These are phyloP conservation scores for Russula griseocarnosa DNA, from an alignment of 768 basidiomycete genomes.

Conservation along the genomic window DNA sequence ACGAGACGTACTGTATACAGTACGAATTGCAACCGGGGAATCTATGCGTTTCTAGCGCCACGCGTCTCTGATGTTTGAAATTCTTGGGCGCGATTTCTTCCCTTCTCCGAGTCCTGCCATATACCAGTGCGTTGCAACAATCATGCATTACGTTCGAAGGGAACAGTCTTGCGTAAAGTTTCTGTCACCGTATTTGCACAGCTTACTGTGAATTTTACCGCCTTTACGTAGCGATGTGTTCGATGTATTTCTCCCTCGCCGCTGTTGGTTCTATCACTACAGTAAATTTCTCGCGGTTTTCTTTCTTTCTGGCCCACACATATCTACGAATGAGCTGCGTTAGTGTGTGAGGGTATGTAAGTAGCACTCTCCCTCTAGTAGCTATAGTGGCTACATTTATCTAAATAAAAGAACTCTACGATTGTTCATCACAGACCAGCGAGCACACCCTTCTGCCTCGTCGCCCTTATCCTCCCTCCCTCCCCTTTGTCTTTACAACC, in stretches of 20 bases:
- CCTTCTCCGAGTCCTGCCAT: neutral
- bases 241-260: neutral
- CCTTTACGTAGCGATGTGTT: conserved; percentile 8
- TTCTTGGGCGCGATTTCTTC: neutral
- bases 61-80: neutral
- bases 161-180: neutral
- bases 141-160: conserved; percentile 5
- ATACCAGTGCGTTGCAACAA: neutral
- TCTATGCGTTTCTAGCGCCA: too few relatives aligned
- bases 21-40: too few relatives aligned
- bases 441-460: conserved; percentile 1
- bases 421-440: conserved; percentile 9
- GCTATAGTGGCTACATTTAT: neutral
- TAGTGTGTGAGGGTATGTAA: neutral
- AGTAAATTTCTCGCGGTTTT: neutral
- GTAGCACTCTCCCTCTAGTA: neutral
- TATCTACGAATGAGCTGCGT: neutral
- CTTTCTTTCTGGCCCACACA: neutral
- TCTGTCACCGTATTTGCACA: conserved; percentile 1
- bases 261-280: too few relatives aligned
- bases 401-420: neutral
- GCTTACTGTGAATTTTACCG: neutral
- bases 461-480: conserved; percentile 36
- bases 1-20: too few relatives aligned
- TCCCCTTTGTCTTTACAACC: conserved; percentile 58